phyloP scores from a whole-genome alignment of 495 filamentous ascomycete species.

The Tuber aestivum region DNA sequence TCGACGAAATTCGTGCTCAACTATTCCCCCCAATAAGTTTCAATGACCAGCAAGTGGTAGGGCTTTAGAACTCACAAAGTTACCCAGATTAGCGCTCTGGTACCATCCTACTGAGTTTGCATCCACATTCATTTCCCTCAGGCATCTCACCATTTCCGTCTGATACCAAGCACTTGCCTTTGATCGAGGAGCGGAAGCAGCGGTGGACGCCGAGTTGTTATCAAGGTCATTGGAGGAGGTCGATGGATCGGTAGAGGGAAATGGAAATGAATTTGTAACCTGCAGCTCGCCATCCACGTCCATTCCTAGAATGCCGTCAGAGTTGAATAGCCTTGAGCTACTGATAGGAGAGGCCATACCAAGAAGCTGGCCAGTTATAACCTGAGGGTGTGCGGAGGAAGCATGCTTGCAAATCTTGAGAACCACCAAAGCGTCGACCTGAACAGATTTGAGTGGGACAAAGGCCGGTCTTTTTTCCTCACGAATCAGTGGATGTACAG shows the following conservation, averaged over 20 bases:
- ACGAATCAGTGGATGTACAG: background rate
- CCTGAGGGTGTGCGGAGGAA: conserved; percentile 37
- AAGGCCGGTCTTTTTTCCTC: conserved; percentile 17
- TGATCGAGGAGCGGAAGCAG: conserved; percentile 80
- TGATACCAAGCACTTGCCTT: conserved; percentile 87
- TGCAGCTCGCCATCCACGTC: conserved; percentile 76
- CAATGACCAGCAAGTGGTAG: background rate
- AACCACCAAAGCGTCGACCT: conserved; percentile 78
- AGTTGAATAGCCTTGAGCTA: conserved; percentile 48
- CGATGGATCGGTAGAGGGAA: conserved; percentile 72
- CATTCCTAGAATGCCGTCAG: conserved; percentile 70
- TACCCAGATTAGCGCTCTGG: conserved; percentile 96
- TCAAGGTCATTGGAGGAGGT: conserved; percentile 69
- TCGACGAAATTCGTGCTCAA: conserved; percentile 89
- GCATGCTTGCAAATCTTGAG: conserved; percentile 71
- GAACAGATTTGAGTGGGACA: conserved; percentile 60
- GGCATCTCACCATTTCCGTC: conserved; percentile 92
- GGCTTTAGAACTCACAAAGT: conserved; percentile 54
- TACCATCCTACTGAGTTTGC: conserved; percentile 99
- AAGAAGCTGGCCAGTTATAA: conserved; percentile 42
- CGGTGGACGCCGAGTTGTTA: conserved; percentile 61
- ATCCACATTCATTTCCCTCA: conserved; percentile 96
- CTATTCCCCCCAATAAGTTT: conserved; percentile 13
- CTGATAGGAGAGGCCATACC: conserved; percentile 10
- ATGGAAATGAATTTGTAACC: conserved; percentile 91